Conservation (phyloP, 768 basidiomycete species). For the Daedalea quercina region DNA sequence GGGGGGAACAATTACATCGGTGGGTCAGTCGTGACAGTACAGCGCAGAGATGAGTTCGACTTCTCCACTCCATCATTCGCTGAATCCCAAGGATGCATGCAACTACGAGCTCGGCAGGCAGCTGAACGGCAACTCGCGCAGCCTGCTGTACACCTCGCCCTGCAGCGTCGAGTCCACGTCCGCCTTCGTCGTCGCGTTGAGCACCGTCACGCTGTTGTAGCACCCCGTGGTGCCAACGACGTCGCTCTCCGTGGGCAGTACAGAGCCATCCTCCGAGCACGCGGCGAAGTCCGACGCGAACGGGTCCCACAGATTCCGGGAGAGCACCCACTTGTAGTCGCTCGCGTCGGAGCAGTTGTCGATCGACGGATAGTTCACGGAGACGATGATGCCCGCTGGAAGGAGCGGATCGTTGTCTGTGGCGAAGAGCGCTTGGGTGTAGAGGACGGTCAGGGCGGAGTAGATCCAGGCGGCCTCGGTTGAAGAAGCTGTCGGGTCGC, state of each 20-base stretch:
- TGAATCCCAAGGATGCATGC: no score
- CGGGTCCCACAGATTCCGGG: constrained; percentile 21
- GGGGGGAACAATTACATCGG: no score
- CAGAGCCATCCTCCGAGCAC: constrained; percentile 31
- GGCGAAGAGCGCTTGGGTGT: constrained; percentile 21
- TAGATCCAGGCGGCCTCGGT: constrained; percentile 36
- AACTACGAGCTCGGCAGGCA: neutral
- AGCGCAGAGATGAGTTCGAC: no score
- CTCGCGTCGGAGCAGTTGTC: constrained; percentile 19
- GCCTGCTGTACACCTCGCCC: constrained; percentile 28
- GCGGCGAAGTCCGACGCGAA: constrained; percentile 22
- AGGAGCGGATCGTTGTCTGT: constrained; percentile 22
- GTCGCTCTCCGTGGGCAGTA: constrained; percentile 35
- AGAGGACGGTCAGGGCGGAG: constrained; percentile 34
- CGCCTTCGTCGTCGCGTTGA: constrained; percentile 33
- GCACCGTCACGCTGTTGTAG: constrained; percentile 33
- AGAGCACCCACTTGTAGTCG: constrained; percentile 27
- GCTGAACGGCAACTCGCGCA: constrained; percentile 22
- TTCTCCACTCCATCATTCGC: no score
- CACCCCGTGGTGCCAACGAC: constrained; percentile 34
- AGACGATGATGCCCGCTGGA: constrained; percentile 25
- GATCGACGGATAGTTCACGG: constrained; percentile 30
- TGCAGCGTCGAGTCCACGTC: constrained; percentile 37
- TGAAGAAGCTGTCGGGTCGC: constrained; percentile 26
- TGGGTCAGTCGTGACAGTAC: no score